Evolutionary conservation across 805 yeast genomes (phyloP), one percentile per base, ranked within the genome.

Genomic region (Clavispora asparagi): DNA sequence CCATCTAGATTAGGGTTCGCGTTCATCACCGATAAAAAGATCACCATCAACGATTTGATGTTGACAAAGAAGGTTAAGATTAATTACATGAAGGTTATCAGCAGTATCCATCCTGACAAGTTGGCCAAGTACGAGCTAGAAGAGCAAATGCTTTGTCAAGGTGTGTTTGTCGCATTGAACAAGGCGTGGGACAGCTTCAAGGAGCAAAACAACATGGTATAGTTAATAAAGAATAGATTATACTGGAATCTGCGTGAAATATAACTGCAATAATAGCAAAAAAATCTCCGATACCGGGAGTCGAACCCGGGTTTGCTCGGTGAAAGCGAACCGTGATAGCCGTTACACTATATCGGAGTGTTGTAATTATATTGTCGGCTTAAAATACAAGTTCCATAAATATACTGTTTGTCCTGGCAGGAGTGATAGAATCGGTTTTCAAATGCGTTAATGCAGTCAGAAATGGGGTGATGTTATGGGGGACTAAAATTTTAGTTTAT

Each of bases 51-150:
- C 4, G 97, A 92, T 46, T 70, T 94, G 48, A 94, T 94, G 48
- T 70, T 91, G 52, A 92, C 95, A 16, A 91, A 90, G 56, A 90
- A 87, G 62, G 97, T 90, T 33, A 92, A 92, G 62, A 70, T 92
- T 32, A 73, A 74, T 16, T 94, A 94, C 63, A 79, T 85, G 88
- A 85, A 83, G 57, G 92, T 88, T 1, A 87, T 84, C 40, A 79
- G 88, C 42, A 73, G 79, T 46, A 84, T 87, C 6, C 94, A 85
- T 58, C 94, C 94, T 0, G 99, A 94, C 64, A 94, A 94, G 63
- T 69, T 91, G 23, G 71, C 81, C 7, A 64, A 66, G 19, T 79
- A 84, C 1, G 69, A 82, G 7, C 70, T 82, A 6, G 95, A 89
- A 57, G 79, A 80, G 46, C 83, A 85, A 60, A 78, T 92, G 83